Evolutionary conservation across 352 stramenopile genomes (phyloP).

Genomic region (Globisporangium uncinulatum): DNA sequence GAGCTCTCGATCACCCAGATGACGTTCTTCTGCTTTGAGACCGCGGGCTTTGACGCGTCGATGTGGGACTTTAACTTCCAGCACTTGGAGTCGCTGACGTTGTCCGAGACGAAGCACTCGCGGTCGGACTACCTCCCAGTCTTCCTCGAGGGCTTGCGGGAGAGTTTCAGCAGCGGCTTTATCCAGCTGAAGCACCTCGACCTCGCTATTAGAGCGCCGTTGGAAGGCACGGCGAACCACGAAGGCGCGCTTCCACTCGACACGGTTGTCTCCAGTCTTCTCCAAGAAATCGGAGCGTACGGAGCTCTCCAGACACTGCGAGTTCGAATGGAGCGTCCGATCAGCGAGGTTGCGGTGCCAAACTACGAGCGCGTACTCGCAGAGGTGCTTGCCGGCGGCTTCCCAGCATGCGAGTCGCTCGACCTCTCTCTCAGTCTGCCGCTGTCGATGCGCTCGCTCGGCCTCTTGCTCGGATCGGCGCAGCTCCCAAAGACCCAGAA

Average conservation of each 20-base stretch:
- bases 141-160: conserved; percentile 33
- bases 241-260: conserved; percentile 10
- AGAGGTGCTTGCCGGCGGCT: conserved; percentile 34
- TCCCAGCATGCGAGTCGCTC: conserved; percentile 38
- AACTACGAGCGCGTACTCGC: conserved; percentile 19
- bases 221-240: background rate
- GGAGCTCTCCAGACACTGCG: conserved; percentile 16
- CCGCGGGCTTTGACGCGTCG: conserved; percentile 7
- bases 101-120: conserved; percentile 29
- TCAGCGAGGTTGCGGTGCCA: background rate
- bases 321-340: conserved; percentile 15
- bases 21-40: conserved; percentile 22
- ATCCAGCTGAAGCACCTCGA: conserved; percentile 51
- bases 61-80: conserved; percentile 47
- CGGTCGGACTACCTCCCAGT: conserved; percentile 26
- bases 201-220: conserved; percentile 10
- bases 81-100: conserved; percentile 30
- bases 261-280: conserved; percentile 13
- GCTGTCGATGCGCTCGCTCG: conserved; percentile 15
- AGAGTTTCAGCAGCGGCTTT: conserved; percentile 43
- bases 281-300: conserved; percentile 23
- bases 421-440: conserved; percentile 23
- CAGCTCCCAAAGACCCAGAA: conserved; percentile 14
- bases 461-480: conserved; percentile 14
- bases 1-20: conserved; percentile 29